These are phyloP conservation scores for Diphasiastrum complanatum DNA, from an alignment of 83 land plant genomes.

Conservation along the genomic window DNA sequence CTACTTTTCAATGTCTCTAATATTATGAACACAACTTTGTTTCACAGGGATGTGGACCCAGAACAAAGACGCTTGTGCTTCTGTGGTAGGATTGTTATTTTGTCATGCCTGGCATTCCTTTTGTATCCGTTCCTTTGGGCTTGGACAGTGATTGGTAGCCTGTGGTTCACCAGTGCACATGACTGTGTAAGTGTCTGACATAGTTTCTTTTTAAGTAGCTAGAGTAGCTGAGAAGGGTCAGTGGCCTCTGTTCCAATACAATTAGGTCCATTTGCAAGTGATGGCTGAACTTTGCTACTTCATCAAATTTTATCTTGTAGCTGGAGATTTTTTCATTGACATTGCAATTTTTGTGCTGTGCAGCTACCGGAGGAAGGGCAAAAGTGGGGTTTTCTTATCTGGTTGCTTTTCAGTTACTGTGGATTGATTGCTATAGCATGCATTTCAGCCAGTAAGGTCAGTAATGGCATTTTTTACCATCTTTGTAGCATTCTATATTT, in stretches of 20 bases:
- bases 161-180: constrained; percentile 79
- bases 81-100: constrained; percentile 66
- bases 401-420: constrained; percentile 93
- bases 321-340: too few relatives aligned
- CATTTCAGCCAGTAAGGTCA: constrained; percentile 76
- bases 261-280: too few relatives aligned
- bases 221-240: too few relatives aligned
- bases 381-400: constrained; percentile 92
- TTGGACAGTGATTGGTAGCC: constrained; percentile 89
- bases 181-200: constrained; percentile 60
- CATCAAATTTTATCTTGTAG: too few relatives aligned
- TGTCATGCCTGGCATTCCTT: constrained; percentile 54
- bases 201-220: background rate
- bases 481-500: too few relatives aligned
- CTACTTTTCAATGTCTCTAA: too few relatives aligned
- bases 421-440: constrained; percentile 79
- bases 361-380: constrained; percentile 96
- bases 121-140: constrained; percentile 90
- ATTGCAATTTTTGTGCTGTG: too few relatives aligned
- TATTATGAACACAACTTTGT: too few relatives aligned
- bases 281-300: too few relatives aligned
- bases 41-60: constrained; percentile 60
- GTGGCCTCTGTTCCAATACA: too few relatives aligned
- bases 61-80: constrained; percentile 64
- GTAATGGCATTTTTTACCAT: background rate